Conservation (phyloP, 495 filamentous ascomycete genomes). For the Neurospora hispaniola region DNA sequence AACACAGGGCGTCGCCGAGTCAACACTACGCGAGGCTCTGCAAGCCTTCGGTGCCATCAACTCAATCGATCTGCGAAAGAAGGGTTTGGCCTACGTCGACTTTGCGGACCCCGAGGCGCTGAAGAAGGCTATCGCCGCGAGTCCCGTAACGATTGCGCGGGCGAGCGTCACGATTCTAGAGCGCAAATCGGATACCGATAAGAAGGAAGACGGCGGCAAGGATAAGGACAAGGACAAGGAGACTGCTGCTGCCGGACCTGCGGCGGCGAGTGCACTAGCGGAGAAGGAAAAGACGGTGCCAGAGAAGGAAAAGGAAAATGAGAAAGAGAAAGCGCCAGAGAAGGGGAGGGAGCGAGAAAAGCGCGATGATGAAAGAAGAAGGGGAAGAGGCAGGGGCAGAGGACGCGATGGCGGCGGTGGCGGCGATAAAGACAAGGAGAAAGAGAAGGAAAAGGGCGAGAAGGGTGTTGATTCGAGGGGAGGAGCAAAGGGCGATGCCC, state of each 20-base stretch:
- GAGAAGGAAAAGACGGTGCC: neutral
- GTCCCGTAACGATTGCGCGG: constrained; percentile 69
- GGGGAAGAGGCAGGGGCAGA: constrained; percentile 16
- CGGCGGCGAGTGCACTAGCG: neutral
- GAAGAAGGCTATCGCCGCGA: constrained; percentile 68
- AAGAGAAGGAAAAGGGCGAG: constrained; percentile 5
- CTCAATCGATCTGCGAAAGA: constrained; percentile 79
- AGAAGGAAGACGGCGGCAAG: constrained; percentile 13
- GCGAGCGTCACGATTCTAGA: constrained; percentile 81
- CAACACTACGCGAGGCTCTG: constrained; percentile 61
- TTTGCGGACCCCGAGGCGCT: constrained; percentile 63
- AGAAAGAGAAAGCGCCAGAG: neutral
- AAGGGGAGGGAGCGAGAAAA: constrained; percentile 10
- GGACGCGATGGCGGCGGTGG: constrained; percentile 8
- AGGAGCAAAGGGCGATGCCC: neutral
- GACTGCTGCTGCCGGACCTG: neutral
- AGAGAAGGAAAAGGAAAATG: constrained; percentile 4
- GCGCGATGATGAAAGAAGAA: constrained; percentile 1
- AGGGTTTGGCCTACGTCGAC: constrained; percentile 85
- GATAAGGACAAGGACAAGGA: neutral
- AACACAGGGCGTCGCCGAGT: constrained; percentile 81
- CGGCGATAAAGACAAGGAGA: constrained; percentile 5
- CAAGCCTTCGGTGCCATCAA: constrained; percentile 56
- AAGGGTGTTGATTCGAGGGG: constrained; percentile 3
- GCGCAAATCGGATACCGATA: constrained; percentile 47